These are phyloP conservation scores for Immersiporthe knoxdaviesiana DNA, from an alignment of 2,329 filamentous ascomycete genomes.

Conservation along the genomic window DNA sequence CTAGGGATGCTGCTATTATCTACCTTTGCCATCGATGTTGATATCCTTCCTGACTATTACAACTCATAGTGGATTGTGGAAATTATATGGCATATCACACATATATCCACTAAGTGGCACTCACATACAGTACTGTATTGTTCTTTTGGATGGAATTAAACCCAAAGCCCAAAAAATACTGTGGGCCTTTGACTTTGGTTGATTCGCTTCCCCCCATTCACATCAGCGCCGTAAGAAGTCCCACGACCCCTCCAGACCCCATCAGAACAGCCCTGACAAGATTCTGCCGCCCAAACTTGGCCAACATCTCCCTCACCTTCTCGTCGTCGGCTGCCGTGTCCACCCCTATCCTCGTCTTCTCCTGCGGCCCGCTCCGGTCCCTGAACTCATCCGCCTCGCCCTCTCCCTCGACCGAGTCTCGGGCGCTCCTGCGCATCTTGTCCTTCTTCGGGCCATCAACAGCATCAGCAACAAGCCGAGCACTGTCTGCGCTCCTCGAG, in stretches of 20 bases:
- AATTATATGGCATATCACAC: too few species aligned
- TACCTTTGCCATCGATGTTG: too few species aligned
- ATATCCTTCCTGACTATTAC: too few species aligned
- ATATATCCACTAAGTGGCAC: too few species aligned
- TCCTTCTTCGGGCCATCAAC: too few species aligned
- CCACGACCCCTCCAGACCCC: conserved; percentile 15
- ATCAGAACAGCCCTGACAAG: conserved; percentile 18
- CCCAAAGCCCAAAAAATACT: neutral
- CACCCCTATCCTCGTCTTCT: neutral
- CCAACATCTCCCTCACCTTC: conserved; percentile 18
- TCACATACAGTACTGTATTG: too few species aligned
- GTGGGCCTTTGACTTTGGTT: neutral
- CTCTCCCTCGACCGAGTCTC: conserved; percentile 11
- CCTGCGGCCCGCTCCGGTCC: conserved; percentile 24
- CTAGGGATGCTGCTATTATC: too few species aligned
- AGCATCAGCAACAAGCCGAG: neutral
- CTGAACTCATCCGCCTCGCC: conserved; percentile 9
- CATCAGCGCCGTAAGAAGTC: conserved; percentile 14
- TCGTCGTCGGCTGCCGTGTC: conserved; percentile 7
- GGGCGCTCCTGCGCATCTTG: conserved; percentile 1
- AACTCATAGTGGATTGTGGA: too few species aligned
- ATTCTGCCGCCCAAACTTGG: conserved; percentile 19
- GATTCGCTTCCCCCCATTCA: neutral
- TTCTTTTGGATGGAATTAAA: too few species aligned
- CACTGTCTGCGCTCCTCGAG: conserved; percentile 12